Evolutionary conservation across 2,329 filamentous ascomycete species (phyloP), one percentile per base, ranked within the genome.

Genomic region (Botrytis deweyae): DNA sequence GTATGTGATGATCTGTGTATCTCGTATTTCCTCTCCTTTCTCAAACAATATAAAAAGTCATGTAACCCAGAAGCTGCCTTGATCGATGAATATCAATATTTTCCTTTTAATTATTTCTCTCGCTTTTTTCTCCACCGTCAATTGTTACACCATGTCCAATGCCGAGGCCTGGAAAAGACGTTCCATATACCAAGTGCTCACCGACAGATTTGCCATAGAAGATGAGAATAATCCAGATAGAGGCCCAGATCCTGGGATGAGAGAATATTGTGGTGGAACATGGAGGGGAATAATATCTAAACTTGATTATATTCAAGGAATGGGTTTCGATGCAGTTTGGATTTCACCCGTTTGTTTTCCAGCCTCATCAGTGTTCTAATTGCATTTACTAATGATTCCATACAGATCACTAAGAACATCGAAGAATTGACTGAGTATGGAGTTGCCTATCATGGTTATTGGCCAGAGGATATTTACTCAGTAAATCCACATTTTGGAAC

Each of bases 401-500:
- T 58, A 20, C 20, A 73, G 72, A 70, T 73, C 22, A 25, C 36
- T 7, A 73, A 73, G 46, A 73, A 73, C 29, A 83, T 83, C 2
- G 75, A 80, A 55, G 81, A 85, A 44, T 73, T 84, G 20, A 76
- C 80, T 36, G 82, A 81, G 9, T 75, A 78, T 42, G 83, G 72
- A n/a, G 76, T 82, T 67, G 81, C 81, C 38, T 85, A 84, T 72
- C 83, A 85, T 68, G 84, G 83, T 9, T 86, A 84, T 77, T 85
- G 84, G 84, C 81, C 83, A 61, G 80, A 84, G 72, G 80, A 85
- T 72, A 75, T 85, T 29, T 84, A 86, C 74, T 76, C 82, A 14
- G 80, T 92, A 72, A 91, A 92, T 78, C 75, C 84, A 4, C 84
- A 88, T 74, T 89, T 88, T 76, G 90, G 91, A 44, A 88, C 87